Conservation (phyloP, 345 rosid species). For the Pseudoturritis turrita region DNA sequence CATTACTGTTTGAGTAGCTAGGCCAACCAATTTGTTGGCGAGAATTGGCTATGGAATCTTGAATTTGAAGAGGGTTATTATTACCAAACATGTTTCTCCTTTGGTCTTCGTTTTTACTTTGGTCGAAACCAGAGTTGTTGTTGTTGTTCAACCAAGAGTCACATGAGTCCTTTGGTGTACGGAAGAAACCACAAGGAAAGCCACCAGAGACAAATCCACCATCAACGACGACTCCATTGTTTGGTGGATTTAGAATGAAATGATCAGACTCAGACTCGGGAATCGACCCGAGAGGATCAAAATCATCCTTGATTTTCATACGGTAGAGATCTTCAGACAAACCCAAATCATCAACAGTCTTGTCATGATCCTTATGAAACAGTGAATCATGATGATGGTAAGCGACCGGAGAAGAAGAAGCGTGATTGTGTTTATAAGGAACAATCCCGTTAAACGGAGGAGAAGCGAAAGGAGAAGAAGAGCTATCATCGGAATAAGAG, state of each 20-base stretch:
- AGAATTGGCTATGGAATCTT: conserved; percentile 5
- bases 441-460: conserved; percentile 17
- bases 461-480: conserved; percentile 41
- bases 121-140: neutral
- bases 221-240: neutral
- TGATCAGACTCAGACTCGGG: conserved; percentile 3
- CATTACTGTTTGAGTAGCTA: conserved; percentile 1
- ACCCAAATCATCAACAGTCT: conserved; percentile 16
- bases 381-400: neutral
- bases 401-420: neutral
- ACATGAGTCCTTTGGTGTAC: neutral
- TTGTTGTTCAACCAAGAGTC: conserved; percentile 17
- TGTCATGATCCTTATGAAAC: neutral
- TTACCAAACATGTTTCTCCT: conserved; percentile 17
- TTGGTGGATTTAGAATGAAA: too few species aligned
- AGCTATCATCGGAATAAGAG: conserved; percentile 33
- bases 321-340: conserved; percentile 23
- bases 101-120: neutral
- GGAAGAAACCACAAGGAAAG: conserved; percentile 3
- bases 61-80: neutral
- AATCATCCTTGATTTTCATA: conserved; percentile 4
- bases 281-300: neutral
- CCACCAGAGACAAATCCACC: conserved; percentile 13
- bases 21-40: conserved; percentile 23
- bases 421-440: neutral